A percentile compares a stretch with the other conserved stretches of the same genome.
These are phyloP conservation scores for Tephrocybe sp. DNA, from an alignment of 768 basidiomycete genomes.

Conservation along the genomic window DNA sequence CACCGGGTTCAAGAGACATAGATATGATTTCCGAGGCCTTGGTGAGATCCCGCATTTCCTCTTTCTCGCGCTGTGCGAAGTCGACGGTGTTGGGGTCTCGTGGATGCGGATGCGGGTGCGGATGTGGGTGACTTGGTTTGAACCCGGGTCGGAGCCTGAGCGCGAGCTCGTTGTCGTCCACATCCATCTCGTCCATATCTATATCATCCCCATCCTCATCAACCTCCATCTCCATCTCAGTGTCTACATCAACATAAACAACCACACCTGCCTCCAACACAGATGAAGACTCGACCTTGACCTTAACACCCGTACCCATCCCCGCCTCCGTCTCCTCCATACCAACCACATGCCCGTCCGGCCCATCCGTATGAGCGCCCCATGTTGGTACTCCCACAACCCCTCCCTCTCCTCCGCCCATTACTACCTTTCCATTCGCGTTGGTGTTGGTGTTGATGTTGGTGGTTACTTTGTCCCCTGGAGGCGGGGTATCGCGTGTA, in stretches of 20 bases:
- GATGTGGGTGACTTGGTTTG: too few species aligned
- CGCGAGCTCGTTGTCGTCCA: background rate
- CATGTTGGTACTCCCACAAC: background rate
- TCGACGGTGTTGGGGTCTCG: slow-evolving; percentile 61
- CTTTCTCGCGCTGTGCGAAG: slow-evolving; percentile 79
- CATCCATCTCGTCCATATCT: background rate
- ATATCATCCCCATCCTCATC: slow-evolving; percentile 22
- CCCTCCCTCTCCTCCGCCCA: background rate
- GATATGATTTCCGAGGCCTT: slow-evolving; percentile 77
- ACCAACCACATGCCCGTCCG: slow-evolving; percentile 37
- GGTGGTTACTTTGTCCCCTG: background rate
- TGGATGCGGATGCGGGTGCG: background rate
- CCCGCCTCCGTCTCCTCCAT: slow-evolving; percentile 16
- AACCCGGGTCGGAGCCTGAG: too few species aligned
- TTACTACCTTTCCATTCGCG: too few species aligned
- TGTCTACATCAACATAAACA: slow-evolving; percentile 11
- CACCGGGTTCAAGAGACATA: slow-evolving; percentile 38
- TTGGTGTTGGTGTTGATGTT: background rate
- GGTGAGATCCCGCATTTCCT: slow-evolving; percentile 90
- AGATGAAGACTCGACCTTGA: slow-evolving; percentile 8
- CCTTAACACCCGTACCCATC: background rate
- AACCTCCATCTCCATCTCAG: slow-evolving; percentile 10
- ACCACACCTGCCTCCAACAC: background rate
- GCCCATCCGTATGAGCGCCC: slow-evolving; percentile 39
- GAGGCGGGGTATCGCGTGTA: background rate